Base-by-base conservation (phyloP, 108 stramenopile genomes). In the Cyclotella choctawhatcheeana region DNA sequence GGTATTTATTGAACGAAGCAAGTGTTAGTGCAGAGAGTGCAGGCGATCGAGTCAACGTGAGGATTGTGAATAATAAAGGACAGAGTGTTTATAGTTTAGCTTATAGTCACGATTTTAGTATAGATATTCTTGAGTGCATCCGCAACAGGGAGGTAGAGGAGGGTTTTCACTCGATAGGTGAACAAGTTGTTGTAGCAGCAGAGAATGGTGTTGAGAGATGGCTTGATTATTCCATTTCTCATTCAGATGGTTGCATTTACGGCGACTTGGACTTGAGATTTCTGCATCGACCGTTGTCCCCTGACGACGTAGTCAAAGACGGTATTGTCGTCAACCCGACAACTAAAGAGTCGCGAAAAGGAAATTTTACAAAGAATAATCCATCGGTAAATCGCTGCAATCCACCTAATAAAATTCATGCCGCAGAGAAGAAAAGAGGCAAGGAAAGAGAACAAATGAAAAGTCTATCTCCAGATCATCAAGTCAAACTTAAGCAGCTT, bases 1-100 rank as follows among this genome's bases (percentile, higher is more conserved):
- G 74, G 6, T 80, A 68, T 44, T 69, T 93, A 34, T 67, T 89
- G 13, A 37, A 73, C 17, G 29, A 50, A 0, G 13, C 1, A 20
- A 40, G 10, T n/a, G 20, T 0, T 20, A 29, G n/a, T n/a, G n/a
- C n/a, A n/a, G n/a, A n/a, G n/a, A n/a, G n/a, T n/a, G n/a, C n/a
- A n/a, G n/a, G 29, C 14, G 29, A 3, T 1, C 62, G 73, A 10
- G 87, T 87, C 6, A 67, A 79, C 22, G 85, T 92, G 2, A 52
- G 68, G 27, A 93, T 95, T 56, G 88, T 95, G 60, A 95, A 95
- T 69, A 95, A 95, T 67, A 95, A 95, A 63, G 94, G 94, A 22
- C 94, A 95, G 63, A 87, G 84, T 26, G 79, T 86, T 10, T 83
- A 76, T 25, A 83, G 77, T 45, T 69, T 95, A 35, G 91, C 89